phyloP scores from a whole-genome alignment of 2,329 filamentous ascomycete species.

The Periglandula ipomoeae region DNA sequence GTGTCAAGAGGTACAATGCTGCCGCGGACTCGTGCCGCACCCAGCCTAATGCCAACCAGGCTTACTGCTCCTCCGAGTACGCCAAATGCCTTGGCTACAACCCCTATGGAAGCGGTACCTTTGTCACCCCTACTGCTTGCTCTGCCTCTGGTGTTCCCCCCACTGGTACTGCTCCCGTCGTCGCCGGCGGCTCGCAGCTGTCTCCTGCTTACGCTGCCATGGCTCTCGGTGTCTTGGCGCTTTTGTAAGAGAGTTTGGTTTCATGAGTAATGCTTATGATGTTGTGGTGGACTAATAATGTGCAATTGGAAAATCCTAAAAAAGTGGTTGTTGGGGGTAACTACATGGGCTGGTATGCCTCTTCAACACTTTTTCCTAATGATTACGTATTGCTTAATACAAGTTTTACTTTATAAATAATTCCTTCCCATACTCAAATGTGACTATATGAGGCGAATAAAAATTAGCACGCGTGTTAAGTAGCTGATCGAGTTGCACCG shows the following conservation, averaged over 20 bases:
- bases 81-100: constrained; percentile 5
- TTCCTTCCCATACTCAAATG: too few relatives aligned
- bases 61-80: not conserved
- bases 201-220: constrained; percentile 4
- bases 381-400: not conserved
- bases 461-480: too few relatives aligned
- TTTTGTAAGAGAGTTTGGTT: not conserved
- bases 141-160: not conserved
- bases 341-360: not conserved
- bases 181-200: constrained; percentile 1
- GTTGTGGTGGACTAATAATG: not conserved
- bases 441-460: too few relatives aligned
- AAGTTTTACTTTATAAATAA: not conserved
- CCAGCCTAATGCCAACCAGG: not conserved
- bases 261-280: not conserved
- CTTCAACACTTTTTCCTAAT: not conserved
- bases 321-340: not conserved
- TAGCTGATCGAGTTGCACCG: too few relatives aligned
- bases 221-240: constrained; percentile 1
- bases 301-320: not conserved
- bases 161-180: not conserved
- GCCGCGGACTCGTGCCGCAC: not conserved
- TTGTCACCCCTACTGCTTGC: constrained; percentile 1
- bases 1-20: constrained; percentile 1
- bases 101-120: not conserved